A percentile compares a stretch with the other conserved stretches of the same genome.
phyloP scores from a whole-genome alignment of 2,329 filamentous ascomycete genomes.

The Neobulgaria alba region DNA sequence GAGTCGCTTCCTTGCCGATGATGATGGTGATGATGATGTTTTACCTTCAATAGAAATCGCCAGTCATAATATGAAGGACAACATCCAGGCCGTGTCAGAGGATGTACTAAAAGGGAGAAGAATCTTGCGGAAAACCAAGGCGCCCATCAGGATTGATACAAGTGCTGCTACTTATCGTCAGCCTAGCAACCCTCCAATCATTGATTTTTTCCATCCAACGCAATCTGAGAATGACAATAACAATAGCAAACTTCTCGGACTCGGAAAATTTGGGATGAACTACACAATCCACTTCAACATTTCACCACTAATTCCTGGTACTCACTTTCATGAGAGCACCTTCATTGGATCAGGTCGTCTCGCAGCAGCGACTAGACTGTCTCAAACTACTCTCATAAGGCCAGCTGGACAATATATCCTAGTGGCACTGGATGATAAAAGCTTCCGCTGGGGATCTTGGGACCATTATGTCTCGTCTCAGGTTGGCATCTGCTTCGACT shows the following conservation, averaged over 20 bases:
- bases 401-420: background rate
- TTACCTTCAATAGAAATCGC: conserved; percentile 10
- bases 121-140: conserved; percentile 17
- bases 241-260: conserved; percentile 38
- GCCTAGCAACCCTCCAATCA: conserved; percentile 24
- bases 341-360: conserved; percentile 48
- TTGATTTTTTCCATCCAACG: conserved; percentile 19
- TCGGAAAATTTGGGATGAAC: conserved; percentile 51
- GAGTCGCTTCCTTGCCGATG: conserved; percentile 30
- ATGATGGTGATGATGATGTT: conserved; percentile 14
- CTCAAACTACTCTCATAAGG: background rate
- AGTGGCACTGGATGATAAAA: conserved; percentile 36
- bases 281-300: conserved; percentile 56
- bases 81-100: background rate
- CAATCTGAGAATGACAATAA: conserved; percentile 14
- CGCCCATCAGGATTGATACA: conserved; percentile 25
- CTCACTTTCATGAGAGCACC: conserved; percentile 53
- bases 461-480: conserved; percentile 51
- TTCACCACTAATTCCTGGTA: conserved; percentile 46
- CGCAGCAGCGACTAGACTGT: background rate
- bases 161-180: conserved; percentile 28
- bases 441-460: conserved; percentile 48
- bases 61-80: background rate
- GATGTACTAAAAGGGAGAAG: background rate
- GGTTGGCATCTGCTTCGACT: conserved; percentile 52